Conservation (phyloP, 495 filamentous ascomycete species). For the Neurospora discreta region DNA sequence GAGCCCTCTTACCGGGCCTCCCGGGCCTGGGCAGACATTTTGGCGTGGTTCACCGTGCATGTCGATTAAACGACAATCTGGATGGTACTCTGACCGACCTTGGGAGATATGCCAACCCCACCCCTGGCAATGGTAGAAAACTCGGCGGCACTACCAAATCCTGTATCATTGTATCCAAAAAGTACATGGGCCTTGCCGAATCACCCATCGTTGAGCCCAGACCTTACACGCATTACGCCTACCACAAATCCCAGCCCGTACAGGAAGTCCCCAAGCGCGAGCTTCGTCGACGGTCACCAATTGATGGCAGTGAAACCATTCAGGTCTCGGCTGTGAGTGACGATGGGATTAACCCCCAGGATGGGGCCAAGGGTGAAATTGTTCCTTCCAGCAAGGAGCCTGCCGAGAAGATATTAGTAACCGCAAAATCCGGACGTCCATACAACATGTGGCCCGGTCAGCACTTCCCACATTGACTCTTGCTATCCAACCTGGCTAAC, state of each 20-base stretch:
- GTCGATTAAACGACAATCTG: conserved; percentile 15
- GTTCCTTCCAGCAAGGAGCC: not conserved
- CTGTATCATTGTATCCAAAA: conserved; percentile 9
- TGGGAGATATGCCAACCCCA: conserved; percentile 5
- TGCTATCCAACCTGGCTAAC: not conserved
- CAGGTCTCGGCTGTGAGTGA: not conserved
- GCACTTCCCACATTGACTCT: not conserved
- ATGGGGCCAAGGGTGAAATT: not conserved
- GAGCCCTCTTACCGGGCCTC: conserved; percentile 9
- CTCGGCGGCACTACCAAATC: conserved; percentile 3
- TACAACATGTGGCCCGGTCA: conserved; percentile 11
- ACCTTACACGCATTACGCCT: not conserved
- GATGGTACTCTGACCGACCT: conserved; percentile 19
- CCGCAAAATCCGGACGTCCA: conserved; percentile 8
- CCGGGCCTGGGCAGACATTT: conserved; percentile 17
- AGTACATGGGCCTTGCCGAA: conserved; percentile 2
- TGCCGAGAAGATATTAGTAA: not conserved
- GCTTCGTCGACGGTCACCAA: not conserved
- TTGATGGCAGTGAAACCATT: not conserved
- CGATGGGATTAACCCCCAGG: not conserved
- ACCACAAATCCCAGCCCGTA: not conserved
- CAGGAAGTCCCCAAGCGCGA: not conserved
- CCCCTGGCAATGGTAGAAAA: not conserved
- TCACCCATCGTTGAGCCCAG: conserved; percentile 4
- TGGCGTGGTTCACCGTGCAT: conserved; percentile 9